Evolutionary conservation across 768 basidiomycete species (phyloP).

Genomic region (Kondoa malvinella): DNA sequence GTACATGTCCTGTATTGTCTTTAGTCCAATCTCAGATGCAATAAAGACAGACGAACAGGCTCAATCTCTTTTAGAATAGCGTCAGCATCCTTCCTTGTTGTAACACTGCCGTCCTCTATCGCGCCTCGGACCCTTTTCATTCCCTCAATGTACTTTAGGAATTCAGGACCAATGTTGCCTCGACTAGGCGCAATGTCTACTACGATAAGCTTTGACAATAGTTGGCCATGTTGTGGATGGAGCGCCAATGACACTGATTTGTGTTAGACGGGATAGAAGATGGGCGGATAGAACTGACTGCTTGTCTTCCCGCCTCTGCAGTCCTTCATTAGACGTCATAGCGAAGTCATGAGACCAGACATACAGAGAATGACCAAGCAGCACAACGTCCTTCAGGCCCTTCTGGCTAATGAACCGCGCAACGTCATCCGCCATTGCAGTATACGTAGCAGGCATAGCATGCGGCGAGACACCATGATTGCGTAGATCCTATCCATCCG

Average conservation of each 20-base stretch:
- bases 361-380: slow-evolving; percentile 82
- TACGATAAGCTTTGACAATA: slow-evolving; percentile 56
- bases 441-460: slow-evolving; percentile 52
- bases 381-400: slow-evolving; percentile 43
- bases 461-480: slow-evolving; percentile 79
- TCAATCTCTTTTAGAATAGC: slow-evolving; percentile 47
- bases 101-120: slow-evolving; percentile 32
- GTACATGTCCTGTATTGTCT: slow-evolving; percentile 43
- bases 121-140: slow-evolving; percentile 58
- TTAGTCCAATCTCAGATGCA: background rate
- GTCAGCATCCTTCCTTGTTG: slow-evolving; percentile 53
- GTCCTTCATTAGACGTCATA: background rate
- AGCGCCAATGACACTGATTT: slow-evolving; percentile 28
- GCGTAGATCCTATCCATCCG: slow-evolving; percentile 51
- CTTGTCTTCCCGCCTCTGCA: slow-evolving; percentile 57
- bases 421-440: slow-evolving; percentile 63
- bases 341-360: slow-evolving; percentile 25
- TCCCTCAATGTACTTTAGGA: slow-evolving; percentile 46
- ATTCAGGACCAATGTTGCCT: slow-evolving; percentile 45
- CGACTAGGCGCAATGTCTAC: slow-evolving; percentile 66
- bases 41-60: slow-evolving; percentile 36
- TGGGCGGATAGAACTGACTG: too few relatives aligned
- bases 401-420: slow-evolving; percentile 44
- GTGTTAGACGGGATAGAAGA: too few relatives aligned
- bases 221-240: slow-evolving; percentile 31